phyloP scores from a whole-genome alignment of 306 rosid genomes.

The Styphnolobium japonicum region DNA sequence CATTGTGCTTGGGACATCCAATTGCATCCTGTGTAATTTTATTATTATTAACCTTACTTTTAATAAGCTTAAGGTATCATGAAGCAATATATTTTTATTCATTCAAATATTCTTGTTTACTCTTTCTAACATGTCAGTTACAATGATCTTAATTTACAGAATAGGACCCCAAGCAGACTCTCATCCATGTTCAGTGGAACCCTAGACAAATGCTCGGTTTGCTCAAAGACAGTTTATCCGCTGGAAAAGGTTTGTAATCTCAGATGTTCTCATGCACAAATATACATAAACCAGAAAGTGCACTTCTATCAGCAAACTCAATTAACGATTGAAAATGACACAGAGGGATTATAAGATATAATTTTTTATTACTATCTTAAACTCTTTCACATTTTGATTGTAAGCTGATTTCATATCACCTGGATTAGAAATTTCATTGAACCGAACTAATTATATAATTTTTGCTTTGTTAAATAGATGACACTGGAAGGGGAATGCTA shows the following conservation, averaged over 20 bases:
- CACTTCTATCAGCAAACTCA: not conserved
- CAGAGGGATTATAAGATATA: not conserved
- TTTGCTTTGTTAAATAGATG: conserved; percentile 42
- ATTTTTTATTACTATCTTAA: not conserved
- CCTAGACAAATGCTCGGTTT: conserved; percentile 78
- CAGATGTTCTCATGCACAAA: not conserved
- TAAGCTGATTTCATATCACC: not conserved
- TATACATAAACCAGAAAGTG: not conserved
- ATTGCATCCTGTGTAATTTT: not conserved
- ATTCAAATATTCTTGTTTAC: not conserved
- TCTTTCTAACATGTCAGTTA: not conserved
- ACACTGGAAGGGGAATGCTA: conserved; percentile 78
- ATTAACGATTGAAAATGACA: not conserved
- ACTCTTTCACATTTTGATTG: not conserved
- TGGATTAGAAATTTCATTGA: not conserved
- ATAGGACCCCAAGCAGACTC: conserved; percentile 72
- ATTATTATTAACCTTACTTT: not conserved
- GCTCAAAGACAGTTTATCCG: conserved; percentile 89
- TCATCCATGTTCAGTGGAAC: conserved; percentile 91
- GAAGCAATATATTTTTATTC: not conserved
- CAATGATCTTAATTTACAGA: conserved; percentile 26
- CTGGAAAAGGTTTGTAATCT: conserved; percentile 75
- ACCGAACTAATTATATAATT: not conserved
- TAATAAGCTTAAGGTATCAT: not conserved
- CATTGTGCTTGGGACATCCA: conserved; percentile 37